Evolutionary conservation across 2,329 filamentous ascomycete genomes (phyloP), one percentile per base, ranked within the genome.

Genomic region (Epichloe sibirici): DNA sequence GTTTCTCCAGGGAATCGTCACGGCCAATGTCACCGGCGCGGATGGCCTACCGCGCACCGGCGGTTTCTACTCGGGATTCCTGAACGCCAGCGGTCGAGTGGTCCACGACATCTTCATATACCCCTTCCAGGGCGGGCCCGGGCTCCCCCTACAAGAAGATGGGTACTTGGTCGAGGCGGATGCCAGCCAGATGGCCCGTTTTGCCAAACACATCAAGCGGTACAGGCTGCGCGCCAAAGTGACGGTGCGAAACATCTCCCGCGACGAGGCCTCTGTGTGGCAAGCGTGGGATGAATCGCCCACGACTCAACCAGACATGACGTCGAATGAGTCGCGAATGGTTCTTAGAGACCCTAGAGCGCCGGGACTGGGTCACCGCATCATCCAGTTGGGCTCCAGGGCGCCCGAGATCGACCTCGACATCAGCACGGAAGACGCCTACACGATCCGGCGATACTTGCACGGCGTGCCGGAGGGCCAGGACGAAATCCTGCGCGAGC

Each of bases 81-180:
- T 98, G 43, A 95, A 86, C 59, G 88, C 91, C 7, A 81, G 82
- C 55, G 93, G 93, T 43, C 81, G 90, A 53, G 78, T 98, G 9
- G 73, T 96, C 44, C 81, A 91, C 71, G 93, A 98, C 70, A 86
- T 90, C 50, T 95, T 97, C 67, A 75, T 98, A 47, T 96, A 95
- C 73, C 85, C 83, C 0, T 71, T 79, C 57, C 53, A 21, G 45
- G 60, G 58, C 51, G 62, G 55, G 46, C 58, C 58, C 5, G 61
- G 59, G 12, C 51, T 58, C 15, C 54, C 60, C 31, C 56, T 50
- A 4, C 59, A 60, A n/a, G 62, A 61, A 21, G 61, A 66, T 15
- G 65, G 63, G 13, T 73, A 86, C 74, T 69, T 95, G 54, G 76
- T 98, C 55, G 93, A 98, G 64, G 86, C 90, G 12, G 90, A 95